Conservation (phyloP, 1,284 basidiomycete genomes). For the Coriolopsis trogii region DNA sequence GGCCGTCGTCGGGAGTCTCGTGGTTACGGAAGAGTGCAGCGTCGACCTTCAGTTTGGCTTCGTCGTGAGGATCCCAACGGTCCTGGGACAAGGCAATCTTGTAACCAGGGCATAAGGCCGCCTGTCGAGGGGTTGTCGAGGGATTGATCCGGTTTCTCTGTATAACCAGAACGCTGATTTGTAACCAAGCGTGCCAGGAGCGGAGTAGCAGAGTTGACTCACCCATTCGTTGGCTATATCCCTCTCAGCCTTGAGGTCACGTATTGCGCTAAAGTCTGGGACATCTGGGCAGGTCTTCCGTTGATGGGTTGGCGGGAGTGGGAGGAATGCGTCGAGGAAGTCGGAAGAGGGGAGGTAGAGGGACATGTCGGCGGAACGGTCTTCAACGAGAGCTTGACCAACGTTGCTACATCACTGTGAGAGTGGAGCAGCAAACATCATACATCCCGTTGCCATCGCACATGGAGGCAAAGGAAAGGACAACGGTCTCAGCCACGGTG, state of each 20-base stretch:
- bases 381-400: background rate
- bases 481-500: no score
- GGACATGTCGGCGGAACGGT: background rate
- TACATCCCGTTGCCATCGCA: no score
- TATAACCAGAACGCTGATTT: no score
- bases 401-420: background rate
- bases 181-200: background rate
- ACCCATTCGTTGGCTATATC: background rate
- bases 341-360: background rate
- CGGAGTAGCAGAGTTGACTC: background rate
- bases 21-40: background rate
- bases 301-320: background rate
- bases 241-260: background rate
- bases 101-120: background rate
- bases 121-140: background rate
- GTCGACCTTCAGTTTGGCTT: slow-evolving; percentile 1
- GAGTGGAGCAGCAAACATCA: background rate
- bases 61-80: background rate
- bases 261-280: background rate
- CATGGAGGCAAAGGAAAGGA: no score
- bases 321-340: background rate
- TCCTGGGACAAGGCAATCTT: background rate
- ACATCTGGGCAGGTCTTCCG: background rate
- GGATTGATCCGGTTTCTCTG: no score
- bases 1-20: slow-evolving; percentile 1